phyloP scores from a whole-genome alignment of 768 basidiomycete genomes.

The Arthromyces matolae region DNA sequence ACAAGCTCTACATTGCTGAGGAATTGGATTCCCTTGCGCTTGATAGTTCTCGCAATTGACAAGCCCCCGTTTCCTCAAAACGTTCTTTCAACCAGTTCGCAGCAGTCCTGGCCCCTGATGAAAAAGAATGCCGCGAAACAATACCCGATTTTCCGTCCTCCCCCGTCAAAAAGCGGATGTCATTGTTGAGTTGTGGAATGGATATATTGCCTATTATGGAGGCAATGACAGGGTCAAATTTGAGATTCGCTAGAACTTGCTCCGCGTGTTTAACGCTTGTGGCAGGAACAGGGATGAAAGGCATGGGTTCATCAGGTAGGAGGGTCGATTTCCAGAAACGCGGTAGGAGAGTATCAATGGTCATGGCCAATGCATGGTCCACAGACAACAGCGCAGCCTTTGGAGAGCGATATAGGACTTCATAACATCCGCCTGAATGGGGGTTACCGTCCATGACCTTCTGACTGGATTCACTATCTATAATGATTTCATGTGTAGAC shows the following conservation, averaged over 20 bases:
- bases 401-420: conserved; percentile 40
- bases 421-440: conserved; percentile 17
- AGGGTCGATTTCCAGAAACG: conserved; percentile 68
- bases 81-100: conserved; percentile 70
- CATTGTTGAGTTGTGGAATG: conserved; percentile 57
- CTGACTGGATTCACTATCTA: conserved; percentile 11
- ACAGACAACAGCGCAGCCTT: conserved; percentile 51
- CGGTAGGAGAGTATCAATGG: conserved; percentile 64
- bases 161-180: conserved; percentile 81
- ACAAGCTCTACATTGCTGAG: conserved; percentile 74
- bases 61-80: conserved; percentile 80
- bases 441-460: conserved; percentile 16
- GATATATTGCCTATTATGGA: conserved; percentile 68
- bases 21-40: conserved; percentile 63
- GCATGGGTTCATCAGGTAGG: conserved; percentile 47
- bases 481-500: conserved; percentile 7
- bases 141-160: conserved; percentile 75
- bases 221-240: conserved; percentile 69
- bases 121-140: conserved; percentile 79
- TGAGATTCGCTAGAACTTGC: conserved; percentile 51
- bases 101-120: conserved; percentile 58
- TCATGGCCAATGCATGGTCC: conserved; percentile 32
- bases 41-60: conserved; percentile 74
- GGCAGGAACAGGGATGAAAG: conserved; percentile 54
- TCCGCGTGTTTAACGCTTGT: conserved; percentile 53